Conservation (phyloP, 73 alveolate genomes). For the Uronychia binucleata region DNA sequence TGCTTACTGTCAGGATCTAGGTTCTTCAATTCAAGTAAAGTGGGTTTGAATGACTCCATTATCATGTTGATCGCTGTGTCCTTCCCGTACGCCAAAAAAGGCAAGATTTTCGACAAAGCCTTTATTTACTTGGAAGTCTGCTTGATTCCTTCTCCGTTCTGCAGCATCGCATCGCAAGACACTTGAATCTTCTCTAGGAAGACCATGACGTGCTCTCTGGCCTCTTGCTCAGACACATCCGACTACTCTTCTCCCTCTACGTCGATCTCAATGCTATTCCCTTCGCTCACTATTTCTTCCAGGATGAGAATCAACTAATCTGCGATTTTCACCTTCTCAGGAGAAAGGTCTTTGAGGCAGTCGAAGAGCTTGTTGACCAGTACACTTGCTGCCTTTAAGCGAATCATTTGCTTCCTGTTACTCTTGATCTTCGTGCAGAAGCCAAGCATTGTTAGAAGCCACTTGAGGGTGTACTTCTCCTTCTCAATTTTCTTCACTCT, state of each 20-base stretch:
- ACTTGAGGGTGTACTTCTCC: constrained; percentile 36
- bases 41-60: constrained; percentile 1
- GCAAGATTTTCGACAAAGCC: constrained; percentile 44
- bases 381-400: constrained; percentile 10
- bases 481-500: background rate
- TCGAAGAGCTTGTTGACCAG: constrained; percentile 40
- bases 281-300: background rate
- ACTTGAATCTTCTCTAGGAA: constrained; percentile 27
- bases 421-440: constrained; percentile 33
- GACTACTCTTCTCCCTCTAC: background rate
- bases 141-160: constrained; percentile 4
- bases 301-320: background rate
- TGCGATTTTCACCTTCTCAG: background rate
- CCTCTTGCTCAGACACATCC: constrained; percentile 5
- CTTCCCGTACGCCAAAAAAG: constrained; percentile 14
- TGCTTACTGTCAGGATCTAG: constrained; percentile 9
- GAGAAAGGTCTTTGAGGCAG: constrained; percentile 9
- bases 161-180: constrained; percentile 32
- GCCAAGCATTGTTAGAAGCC: constrained; percentile 35
- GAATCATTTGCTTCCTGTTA: constrained; percentile 27
- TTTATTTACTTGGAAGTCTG: constrained; percentile 44
- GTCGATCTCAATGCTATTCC: background rate
- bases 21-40: background rate
- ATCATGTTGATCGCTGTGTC: constrained; percentile 28
- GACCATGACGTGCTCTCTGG: constrained; percentile 27